Evolutionary conservation across 768 basidiomycete species (phyloP).

Genomic region (Exidia glandulosa): DNA sequence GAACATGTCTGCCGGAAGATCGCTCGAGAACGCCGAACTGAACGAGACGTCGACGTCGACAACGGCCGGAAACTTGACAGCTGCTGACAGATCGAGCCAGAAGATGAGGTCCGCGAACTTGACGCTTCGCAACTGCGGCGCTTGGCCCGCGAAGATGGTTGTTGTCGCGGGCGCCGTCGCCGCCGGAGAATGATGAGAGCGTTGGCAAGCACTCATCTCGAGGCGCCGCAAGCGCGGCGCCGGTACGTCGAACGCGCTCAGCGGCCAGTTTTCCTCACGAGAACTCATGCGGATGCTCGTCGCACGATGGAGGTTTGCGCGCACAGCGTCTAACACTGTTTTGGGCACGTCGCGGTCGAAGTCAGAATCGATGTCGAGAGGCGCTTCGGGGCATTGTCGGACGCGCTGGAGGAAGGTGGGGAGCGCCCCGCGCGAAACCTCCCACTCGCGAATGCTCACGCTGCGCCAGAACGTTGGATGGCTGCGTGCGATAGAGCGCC

Average conservation of each 20-base stretch:
- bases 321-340: neutral
- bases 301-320: neutral
- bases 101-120: neutral
- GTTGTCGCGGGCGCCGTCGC: neutral
- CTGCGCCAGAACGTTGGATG: neutral
- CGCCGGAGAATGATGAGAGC: neutral
- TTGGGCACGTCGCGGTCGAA: neutral
- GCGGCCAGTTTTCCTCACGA: neutral
- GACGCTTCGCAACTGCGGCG: neutral
- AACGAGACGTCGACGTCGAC: neutral
- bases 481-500: neutral
- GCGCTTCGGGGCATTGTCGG: neutral
- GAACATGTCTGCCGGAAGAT: neutral
- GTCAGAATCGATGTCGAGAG: neutral
- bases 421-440: neutral
- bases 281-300: neutral
- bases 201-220: neutral
- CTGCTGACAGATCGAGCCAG: neutral
- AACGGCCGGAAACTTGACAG: neutral
- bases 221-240: neutral
- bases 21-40: neutral
- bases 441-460: neutral
- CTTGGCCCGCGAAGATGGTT: neutral
- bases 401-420: neutral
- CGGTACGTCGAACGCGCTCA: neutral